Evolutionary conservation across 2,329 filamentous ascomycete genomes (phyloP).

Genomic region (Neopestalotiopsis sp.): DNA sequence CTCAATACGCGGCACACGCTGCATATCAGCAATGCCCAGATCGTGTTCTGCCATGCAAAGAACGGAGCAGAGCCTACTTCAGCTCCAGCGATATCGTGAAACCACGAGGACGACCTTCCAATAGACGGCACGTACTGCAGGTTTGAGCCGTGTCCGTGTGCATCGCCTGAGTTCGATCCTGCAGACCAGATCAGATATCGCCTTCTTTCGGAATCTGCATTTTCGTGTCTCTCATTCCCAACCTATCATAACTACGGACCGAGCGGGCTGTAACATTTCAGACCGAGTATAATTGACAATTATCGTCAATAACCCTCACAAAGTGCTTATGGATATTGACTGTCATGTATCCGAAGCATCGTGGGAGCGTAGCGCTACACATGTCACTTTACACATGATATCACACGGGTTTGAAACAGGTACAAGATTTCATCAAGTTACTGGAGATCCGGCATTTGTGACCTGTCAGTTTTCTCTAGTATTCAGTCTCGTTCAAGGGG

Average conservation of each 20-base stretch:
- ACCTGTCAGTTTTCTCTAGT: too few relatives aligned
- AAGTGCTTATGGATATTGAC: neutral
- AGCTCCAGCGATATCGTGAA: neutral
- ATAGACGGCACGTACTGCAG: neutral
- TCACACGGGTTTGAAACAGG: neutral
- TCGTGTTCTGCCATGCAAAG: neutral
- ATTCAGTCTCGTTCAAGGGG: too few relatives aligned
- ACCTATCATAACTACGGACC: neutral
- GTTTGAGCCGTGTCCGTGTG: neutral
- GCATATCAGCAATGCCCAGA: neutral
- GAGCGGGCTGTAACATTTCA: neutral
- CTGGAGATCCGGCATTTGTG: neutral
- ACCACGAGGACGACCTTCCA: constrained; percentile 5
- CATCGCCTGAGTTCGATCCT: neutral
- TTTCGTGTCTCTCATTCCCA: neutral
- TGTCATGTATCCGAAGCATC: neutral
- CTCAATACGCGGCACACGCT: neutral
- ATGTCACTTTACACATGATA: neutral
- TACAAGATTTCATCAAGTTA: neutral
- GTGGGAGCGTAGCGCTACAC: neutral
- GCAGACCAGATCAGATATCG: neutral
- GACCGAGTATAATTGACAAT: neutral
- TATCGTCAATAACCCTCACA: neutral
- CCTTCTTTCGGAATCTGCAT: neutral
- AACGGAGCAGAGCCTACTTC: neutral